Evolutionary conservation across 1,284 basidiomycete genomes (phyloP), one percentile per base, ranked within the genome.

Genomic region (Cutaneotrichosporon dermatis): DNA sequence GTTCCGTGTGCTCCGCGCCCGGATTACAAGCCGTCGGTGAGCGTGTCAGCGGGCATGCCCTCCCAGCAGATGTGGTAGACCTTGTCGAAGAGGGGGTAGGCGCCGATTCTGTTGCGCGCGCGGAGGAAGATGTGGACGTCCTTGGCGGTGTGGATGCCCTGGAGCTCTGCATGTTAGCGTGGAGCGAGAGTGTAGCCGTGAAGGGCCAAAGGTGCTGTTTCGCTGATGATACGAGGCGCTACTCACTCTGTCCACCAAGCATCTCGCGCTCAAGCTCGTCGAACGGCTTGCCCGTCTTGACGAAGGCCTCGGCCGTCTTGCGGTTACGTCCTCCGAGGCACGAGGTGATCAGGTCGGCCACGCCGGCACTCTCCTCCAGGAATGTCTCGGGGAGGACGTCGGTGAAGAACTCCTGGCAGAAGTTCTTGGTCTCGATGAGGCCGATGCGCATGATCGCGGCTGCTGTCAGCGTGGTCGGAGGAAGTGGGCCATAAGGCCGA

Each of bases 281-380:
- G 57, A 84, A 84, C 2, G 77, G 62, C 76, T 79, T 62, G 55
- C 79, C 76, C 9, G 78, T 79, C 64, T 73, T 79, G 36, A 82
- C 83, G 64, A 82, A 84, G 0, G 82, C 83, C 62, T 71, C 73
- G 5, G 78, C 77, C 45, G 66, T 66, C 69, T 80, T 80, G 57
- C 80, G 74, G 70, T 84, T 84, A 45, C 83, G 73, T 4, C 83
- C 83, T 16, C 83, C 83, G 16, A 83, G 76, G 64, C 82, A 83
- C 7, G 82, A 82, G 4, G 83, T 84, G 70, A 84, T 84, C 35
- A 84, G 73, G 73, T 84, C 83, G 7, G 83, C 83, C 33, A 84
- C 77, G 49, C 83, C 83, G 1, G 83, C 81, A 48, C 66, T 79
- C 74, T 81, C 81, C 66, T 75, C 75, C 62, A 81, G 69, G 67